Conservation (phyloP, 208 protist species). For the Acanthamoeba royreba region DNA sequence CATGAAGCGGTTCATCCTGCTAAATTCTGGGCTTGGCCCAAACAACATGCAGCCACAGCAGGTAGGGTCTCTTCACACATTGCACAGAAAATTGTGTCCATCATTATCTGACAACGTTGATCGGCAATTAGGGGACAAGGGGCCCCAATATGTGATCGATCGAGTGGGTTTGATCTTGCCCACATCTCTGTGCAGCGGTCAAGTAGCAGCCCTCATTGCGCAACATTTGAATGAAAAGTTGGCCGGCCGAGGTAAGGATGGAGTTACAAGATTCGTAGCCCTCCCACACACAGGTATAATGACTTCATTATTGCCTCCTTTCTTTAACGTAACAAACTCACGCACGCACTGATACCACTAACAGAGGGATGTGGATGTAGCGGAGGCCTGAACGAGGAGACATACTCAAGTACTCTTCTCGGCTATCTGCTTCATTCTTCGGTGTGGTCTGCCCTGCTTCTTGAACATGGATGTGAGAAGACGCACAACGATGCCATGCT, state of each 20-base stretch:
- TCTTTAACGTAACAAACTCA: too few species aligned
- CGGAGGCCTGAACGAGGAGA: not conserved
- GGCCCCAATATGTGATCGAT: not conserved
- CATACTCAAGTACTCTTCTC: slow-evolving; percentile 13
- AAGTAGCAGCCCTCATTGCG: slow-evolving; percentile 25
- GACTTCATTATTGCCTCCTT: too few species aligned
- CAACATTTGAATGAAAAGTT: not conserved
- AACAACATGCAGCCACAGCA: too few species aligned
- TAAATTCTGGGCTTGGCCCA: not conserved
- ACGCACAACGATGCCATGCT: slow-evolving; percentile 60
- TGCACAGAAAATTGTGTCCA: too few species aligned
- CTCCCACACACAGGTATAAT: slow-evolving; percentile 42
- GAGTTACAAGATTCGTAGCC: not conserved
- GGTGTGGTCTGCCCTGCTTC: slow-evolving; percentile 47
- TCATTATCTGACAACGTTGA: too few species aligned
- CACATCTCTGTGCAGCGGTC: slow-evolving; percentile 23
- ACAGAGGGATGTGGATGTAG: slow-evolving; percentile 49
- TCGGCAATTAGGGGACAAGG: too few species aligned
- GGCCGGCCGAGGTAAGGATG: not conserved
- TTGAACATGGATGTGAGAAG: slow-evolving; percentile 69
- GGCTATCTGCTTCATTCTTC: slow-evolving; percentile 36
- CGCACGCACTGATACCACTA: too few species aligned
- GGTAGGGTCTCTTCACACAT: too few species aligned
- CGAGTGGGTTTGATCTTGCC: slow-evolving; percentile 39
- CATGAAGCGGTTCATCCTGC: not conserved